These are phyloP conservation scores for Fusarium cicatricum DNA, from an alignment of 2,329 filamentous ascomycete species.

Conservation along the genomic window DNA sequence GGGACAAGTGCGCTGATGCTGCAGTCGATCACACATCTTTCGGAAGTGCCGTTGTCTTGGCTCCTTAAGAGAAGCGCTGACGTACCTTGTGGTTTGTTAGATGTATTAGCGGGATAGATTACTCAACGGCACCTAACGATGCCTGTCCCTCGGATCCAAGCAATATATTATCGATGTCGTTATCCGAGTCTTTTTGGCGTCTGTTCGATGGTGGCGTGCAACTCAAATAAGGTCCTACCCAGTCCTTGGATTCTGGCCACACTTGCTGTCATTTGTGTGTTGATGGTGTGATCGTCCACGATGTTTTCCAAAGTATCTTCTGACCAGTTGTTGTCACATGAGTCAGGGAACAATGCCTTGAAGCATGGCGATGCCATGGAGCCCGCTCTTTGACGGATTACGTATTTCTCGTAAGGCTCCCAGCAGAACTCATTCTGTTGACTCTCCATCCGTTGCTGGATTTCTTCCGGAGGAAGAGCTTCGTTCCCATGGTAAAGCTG, in stretches of 20 bases:
- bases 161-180: not conserved
- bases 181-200: not conserved
- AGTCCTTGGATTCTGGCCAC: conserved; percentile 20
- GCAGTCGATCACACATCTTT: conserved; percentile 21
- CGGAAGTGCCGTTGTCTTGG: conserved; percentile 21
- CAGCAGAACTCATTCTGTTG: conserved; percentile 22
- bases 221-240: conserved; percentile 29
- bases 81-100: too few relatives aligned
- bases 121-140: not conserved
- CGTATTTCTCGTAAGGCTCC: not conserved
- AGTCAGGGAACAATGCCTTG: conserved; percentile 28
- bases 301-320: conserved; percentile 20
- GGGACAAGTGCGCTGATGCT: conserved; percentile 24
- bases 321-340: conserved; percentile 4
- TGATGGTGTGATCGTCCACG: not conserved
- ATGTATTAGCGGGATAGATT: too few relatives aligned
- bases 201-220: conserved; percentile 15
- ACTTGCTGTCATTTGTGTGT: conserved; percentile 5
- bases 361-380: too few relatives aligned
- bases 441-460: conserved; percentile 19
- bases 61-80: conserved; percentile 2
- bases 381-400: not conserved
- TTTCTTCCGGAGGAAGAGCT: conserved; percentile 13
- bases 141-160: not conserved
- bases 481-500: conserved; percentile 14